Evolutionary conservation across 176 grass and related monocot genomes (phyloP), one percentile per base, ranked within the genome.

Genomic region (Guadua angustifolia): DNA sequence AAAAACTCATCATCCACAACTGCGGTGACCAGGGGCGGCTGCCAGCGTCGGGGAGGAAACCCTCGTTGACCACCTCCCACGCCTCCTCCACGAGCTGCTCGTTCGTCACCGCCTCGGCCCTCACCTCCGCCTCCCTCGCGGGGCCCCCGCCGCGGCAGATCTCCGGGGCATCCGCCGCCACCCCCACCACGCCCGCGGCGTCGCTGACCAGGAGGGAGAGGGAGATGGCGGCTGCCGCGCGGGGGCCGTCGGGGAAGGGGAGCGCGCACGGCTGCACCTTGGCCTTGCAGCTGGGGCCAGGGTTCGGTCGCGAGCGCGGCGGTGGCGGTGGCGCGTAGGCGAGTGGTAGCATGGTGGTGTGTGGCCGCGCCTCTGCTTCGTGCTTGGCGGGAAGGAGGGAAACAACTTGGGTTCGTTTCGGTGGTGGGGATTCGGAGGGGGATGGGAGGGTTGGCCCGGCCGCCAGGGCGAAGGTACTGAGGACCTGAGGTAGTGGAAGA

Each of bases 11-110:
- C 91, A 92, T 83, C 93, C 93, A 99, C 44, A 90, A 79, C 74
- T 99, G 89, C 5, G 85, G 78, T n/a, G 93, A 95, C 93, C 96
- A 99, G 0, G 91, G 74, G 9, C 83, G 91, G n/a, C 36, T 82
- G 3, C 81, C 93, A 26, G 89, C 88, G 52, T 99, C 83, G 14
- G 88, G 88, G 24, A 95, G 86, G 78, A 95, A 99, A 22, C 83
- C 89, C 73, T 99, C 92, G 63, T 94, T 86, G 66, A 99, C 91
- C 64, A 99, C 91, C 69, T 99, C 96, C 96, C 93, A 99, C 17
- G 93, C 96, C 88, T 99, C 96, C 83, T 94, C 86, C 52, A 99
- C 89, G 52, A 99, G 96, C 32, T 74, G 73, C 78, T 99, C 91
- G 66, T 95, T 94, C 45, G 91, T 99, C 63, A 91, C 81, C 55